Evolutionary conservation across 2,329 filamentous ascomycete species (phyloP), one percentile per base, ranked within the genome.

Genomic region (Calonectria montana): DNA sequence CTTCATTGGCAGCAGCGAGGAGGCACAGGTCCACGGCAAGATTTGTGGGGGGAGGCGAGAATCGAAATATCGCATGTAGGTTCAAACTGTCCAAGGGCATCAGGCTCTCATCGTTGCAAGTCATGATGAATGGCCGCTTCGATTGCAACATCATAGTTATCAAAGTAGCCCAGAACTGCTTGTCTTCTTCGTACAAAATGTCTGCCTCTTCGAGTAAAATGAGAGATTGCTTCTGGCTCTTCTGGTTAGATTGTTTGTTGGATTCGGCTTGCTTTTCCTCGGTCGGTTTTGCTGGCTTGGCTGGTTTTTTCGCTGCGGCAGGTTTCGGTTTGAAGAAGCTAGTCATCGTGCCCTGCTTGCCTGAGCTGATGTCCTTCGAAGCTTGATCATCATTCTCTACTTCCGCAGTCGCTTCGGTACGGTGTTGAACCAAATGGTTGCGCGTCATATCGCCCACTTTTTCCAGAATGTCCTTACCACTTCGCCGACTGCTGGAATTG

Each of bases 131-230:
- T 0, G 97, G 97, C 37, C 97, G 91, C 83, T 95, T 98, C 0
- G 97, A 98, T 77, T 95, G 93, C 12, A 88, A 86, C 70, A 98
- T 94, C 71, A 99, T 88, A 23, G 90, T 89, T 53, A 94, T 87
- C 4, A 98, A 90, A 0, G 94, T 97, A 1, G 89, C 84, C 97
- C 97, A 99, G 80, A 99, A 99, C 74, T 96, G 93, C 82, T 95
- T 96, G 81, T 99, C 97, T 81, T 98, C 96, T 66, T 98, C 96
- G 81, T 97, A 99, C 1, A 99, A 88, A 18, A 98, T 86, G 80
- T 99, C 97, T 0, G 95, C 95, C 83, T 99, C 97, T 82, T 99
- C 97, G 1, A 99, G 87, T 2, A 99, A 87, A 73, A 99, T 98
- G 23, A 99, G 86, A 0, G 96, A 98, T 82, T 99, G 97, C 78